phyloP scores from a whole-genome alignment of 148 eudicot genomes.

The Arbutus unedo region DNA sequence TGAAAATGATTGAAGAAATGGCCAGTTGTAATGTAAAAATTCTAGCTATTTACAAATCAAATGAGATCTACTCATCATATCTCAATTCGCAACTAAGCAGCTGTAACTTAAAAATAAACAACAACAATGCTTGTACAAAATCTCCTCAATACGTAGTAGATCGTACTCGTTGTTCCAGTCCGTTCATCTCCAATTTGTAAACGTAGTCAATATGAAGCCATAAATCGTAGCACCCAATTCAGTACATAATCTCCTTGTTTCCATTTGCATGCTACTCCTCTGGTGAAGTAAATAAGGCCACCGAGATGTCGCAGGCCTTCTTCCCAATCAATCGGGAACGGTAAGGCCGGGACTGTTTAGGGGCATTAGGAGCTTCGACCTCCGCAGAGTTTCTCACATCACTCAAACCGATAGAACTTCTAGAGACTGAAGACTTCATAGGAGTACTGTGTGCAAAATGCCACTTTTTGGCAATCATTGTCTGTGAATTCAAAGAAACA shows the following conservation, averaged over 20 bases:
- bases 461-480: conserved; percentile 46
- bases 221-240: not conserved
- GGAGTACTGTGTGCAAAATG: conserved; percentile 80
- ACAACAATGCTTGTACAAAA: conserved; percentile 9
- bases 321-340: conserved; percentile 34
- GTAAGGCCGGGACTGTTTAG: conserved; percentile 33
- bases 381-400: conserved; percentile 18
- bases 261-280: conserved; percentile 23
- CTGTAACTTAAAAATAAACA: not conserved
- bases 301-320: conserved; percentile 44
- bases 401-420: conserved; percentile 26
- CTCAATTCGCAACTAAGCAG: conserved; percentile 7
- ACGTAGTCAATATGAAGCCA: not conserved
- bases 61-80: not conserved
- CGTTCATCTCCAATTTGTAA: not conserved
- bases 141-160: not conserved
- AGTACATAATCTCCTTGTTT: conserved; percentile 22
- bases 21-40: conserved; percentile 14
- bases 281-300: conserved; percentile 43
- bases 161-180: not conserved
- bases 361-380: conserved; percentile 61
- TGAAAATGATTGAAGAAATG: conserved; percentile 44
- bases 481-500: conserved; percentile 35
- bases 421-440: conserved; percentile 37
- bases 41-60: conserved; percentile 16